Conservation (phyloP, 2,329 filamentous ascomycete genomes). For the Cladosporium sp. region DNA sequence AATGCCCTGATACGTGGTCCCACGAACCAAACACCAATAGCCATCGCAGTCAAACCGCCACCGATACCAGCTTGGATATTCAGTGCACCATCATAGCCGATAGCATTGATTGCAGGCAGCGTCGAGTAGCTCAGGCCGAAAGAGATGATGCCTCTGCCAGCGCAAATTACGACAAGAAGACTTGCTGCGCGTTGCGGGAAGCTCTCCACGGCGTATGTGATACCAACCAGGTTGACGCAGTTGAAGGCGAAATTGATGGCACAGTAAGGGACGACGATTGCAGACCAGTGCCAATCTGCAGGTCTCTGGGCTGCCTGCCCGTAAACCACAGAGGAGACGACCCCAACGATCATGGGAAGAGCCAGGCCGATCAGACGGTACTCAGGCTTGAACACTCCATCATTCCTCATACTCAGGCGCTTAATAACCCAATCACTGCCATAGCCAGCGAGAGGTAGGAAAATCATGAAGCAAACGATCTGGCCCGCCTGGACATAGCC, state of each 20-base stretch:
- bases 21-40: slow-evolving; percentile 5
- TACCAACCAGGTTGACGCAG: slow-evolving; percentile 45
- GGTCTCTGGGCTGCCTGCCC: slow-evolving; percentile 41
- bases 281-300: slow-evolving; percentile 39
- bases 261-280: slow-evolving; percentile 34
- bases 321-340: slow-evolving; percentile 40
- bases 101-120: slow-evolving; percentile 32
- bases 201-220: slow-evolving; percentile 46
- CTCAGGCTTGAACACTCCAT: slow-evolving; percentile 43
- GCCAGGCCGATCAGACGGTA: slow-evolving; percentile 37
- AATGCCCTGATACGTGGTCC: slow-evolving; percentile 1
- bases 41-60: slow-evolving; percentile 5
- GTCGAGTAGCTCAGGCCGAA: slow-evolving; percentile 45
- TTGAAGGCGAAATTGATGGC: slow-evolving; percentile 41
- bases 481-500: slow-evolving; percentile 43
- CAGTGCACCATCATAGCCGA: slow-evolving; percentile 35
- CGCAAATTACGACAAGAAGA: slow-evolving; percentile 47
- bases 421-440: slow-evolving; percentile 41
- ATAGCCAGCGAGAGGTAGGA: slow-evolving; percentile 40
- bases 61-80: slow-evolving; percentile 15
- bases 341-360: slow-evolving; percentile 40
- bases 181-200: slow-evolving; percentile 45
- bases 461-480: slow-evolving; percentile 39
- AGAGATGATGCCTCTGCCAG: slow-evolving; percentile 46
- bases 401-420: slow-evolving; percentile 35